These are phyloP conservation scores for Salisapilia sapeloensis DNA, from an alignment of 352 stramenopile genomes.

Conservation along the genomic window DNA sequence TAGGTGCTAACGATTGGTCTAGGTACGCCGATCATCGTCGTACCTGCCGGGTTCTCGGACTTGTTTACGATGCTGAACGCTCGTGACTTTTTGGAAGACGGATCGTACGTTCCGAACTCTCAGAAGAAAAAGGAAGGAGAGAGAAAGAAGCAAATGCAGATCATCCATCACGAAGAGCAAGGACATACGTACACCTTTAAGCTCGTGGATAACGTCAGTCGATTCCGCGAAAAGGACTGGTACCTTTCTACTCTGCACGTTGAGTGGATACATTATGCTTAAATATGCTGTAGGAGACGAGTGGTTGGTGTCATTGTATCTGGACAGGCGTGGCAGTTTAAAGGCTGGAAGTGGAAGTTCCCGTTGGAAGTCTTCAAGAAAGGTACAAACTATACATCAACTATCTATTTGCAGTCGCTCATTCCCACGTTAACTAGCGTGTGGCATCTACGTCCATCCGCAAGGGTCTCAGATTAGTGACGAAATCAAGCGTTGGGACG, in stretches of 20 bases:
- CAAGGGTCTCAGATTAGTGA: slow-evolving; percentile 60
- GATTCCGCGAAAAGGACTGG: slow-evolving; percentile 80
- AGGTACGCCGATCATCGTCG: slow-evolving; percentile 85
- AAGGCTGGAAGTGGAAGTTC: slow-evolving; percentile 87
- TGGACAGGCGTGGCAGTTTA: slow-evolving; percentile 85
- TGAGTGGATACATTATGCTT: neutral
- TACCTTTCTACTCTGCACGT: slow-evolving; percentile 7
- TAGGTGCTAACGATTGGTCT: neutral
- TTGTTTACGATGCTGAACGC: slow-evolving; percentile 82
- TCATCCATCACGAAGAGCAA: slow-evolving; percentile 68
- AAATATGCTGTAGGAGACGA: slow-evolving; percentile 28
- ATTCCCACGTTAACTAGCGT: slow-evolving; percentile 19
- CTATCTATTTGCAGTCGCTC: slow-evolving; percentile 2
- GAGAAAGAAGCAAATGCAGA: slow-evolving; percentile 68
- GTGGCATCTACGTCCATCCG: slow-evolving; percentile 71
- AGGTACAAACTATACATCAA: slow-evolving; percentile 14
- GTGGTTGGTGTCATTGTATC: slow-evolving; percentile 83
- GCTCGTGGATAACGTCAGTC: slow-evolving; percentile 73
- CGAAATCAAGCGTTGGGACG: slow-evolving; percentile 82
- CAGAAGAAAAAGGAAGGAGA: slow-evolving; percentile 76
- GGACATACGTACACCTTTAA: slow-evolving; percentile 76
- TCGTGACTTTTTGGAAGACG: slow-evolving; percentile 76
- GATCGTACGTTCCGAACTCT: slow-evolving; percentile 55
- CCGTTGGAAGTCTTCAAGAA: slow-evolving; percentile 85
- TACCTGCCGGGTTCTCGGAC: slow-evolving; percentile 74